Percentiles rank a stretch among this genome's conserved stretches.
Conservation (phyloP, 805 yeast species). For the Huiozyma sinensis region DNA sequence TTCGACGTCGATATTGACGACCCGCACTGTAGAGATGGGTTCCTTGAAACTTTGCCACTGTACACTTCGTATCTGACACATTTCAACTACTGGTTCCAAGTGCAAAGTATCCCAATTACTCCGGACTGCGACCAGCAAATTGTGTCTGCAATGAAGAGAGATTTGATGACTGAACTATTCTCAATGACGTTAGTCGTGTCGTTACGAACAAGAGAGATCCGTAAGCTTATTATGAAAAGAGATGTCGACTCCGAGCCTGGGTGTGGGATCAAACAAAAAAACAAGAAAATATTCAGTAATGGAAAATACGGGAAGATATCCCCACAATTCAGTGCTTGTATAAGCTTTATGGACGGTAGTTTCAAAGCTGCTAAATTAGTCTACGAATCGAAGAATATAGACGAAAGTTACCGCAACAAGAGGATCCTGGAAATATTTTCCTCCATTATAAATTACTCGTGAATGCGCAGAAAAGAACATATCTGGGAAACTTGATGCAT, state of each 20-base stretch:
- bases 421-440: neutral
- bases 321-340: conserved; percentile 13
- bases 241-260: conserved; percentile 6
- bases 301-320: conserved; percentile 19
- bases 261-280: conserved; percentile 13
- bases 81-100: conserved; percentile 28
- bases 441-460: neutral
- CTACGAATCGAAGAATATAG: conserved; percentile 11
- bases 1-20: conserved; percentile 18
- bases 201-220: conserved; percentile 30
- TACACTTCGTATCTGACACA: conserved; percentile 21
- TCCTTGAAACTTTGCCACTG: conserved; percentile 18
- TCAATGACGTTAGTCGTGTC: conserved; percentile 27
- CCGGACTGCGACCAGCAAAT: conserved; percentile 42
- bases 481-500: no score
- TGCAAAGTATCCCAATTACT: conserved; percentile 45
- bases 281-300: conserved; percentile 19
- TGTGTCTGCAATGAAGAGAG: conserved; percentile 42
- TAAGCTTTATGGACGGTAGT: conserved; percentile 12
- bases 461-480: no score
- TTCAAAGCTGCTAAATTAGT: conserved; percentile 16
- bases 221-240: conserved; percentile 24
- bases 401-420: neutral
- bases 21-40: conserved; percentile 1
- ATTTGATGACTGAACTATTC: conserved; percentile 25